phyloP scores from a whole-genome alignment of 2,329 filamentous ascomycete genomes.

The Sporothrix brunneoviolacea region DNA sequence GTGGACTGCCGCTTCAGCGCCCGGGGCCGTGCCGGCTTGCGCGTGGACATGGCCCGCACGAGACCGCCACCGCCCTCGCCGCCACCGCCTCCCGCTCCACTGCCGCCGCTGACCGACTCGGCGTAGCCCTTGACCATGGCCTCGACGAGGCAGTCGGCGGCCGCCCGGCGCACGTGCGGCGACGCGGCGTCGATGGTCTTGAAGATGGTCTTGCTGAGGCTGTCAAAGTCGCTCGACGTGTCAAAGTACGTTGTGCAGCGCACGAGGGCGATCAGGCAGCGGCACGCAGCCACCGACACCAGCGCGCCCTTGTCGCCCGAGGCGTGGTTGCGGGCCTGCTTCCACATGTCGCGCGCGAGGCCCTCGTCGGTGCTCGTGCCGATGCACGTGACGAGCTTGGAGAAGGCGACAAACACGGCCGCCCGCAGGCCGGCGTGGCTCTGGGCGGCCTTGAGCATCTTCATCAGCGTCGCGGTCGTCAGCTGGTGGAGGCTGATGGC shows the following conservation, averaged over 20 bases:
- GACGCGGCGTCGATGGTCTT: conserved; percentile 79
- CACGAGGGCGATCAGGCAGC: conserved; percentile 68
- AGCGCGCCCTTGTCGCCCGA: conserved; percentile 75
- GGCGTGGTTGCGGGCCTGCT: conserved; percentile 72
- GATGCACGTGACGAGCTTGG: conserved; percentile 70
- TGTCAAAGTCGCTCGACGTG: conserved; percentile 85
- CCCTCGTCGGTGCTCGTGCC: conserved; percentile 72
- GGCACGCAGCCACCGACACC: conserved; percentile 71
- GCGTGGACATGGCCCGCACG: conserved; percentile 37
- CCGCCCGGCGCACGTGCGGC: conserved; percentile 71
- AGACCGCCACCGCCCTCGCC: conserved; percentile 22
- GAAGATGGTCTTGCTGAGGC: conserved; percentile 72
- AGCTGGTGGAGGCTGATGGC: conserved; percentile 76
- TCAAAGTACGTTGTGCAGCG: conserved; percentile 74
- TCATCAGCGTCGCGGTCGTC: conserved; percentile 64
- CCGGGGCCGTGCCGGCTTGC: conserved; percentile 64
- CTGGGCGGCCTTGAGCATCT: conserved; percentile 71
- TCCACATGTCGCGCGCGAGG: conserved; percentile 87
- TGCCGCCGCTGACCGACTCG: conserved; percentile 40
- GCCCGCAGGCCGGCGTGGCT: conserved; percentile 77
- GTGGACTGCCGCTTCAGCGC: conserved; percentile 51
- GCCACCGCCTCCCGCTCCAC: neutral
- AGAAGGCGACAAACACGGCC: conserved; percentile 66
- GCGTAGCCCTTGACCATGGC: conserved; percentile 77
- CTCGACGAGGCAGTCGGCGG: conserved; percentile 76